Percentiles rank a stretch among this genome's conserved stretches.
These are phyloP conservation scores for Candida michaelii DNA, from an alignment of 805 yeast species.

Conservation along the genomic window DNA sequence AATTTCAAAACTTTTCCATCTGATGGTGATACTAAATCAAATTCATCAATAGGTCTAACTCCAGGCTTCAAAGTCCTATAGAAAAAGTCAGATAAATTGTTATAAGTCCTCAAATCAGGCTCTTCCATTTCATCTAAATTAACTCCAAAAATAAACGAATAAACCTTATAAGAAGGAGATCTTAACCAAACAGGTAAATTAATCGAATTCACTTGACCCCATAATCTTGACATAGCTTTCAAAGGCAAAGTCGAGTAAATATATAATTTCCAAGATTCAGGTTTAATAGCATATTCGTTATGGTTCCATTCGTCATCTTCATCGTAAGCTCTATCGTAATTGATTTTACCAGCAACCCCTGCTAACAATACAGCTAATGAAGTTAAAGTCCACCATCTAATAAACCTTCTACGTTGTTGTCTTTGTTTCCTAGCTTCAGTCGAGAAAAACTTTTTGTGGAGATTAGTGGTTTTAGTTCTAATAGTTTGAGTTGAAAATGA, in stretches of 20 bases:
- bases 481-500: constrained; percentile 34
- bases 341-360: constrained; percentile 51
- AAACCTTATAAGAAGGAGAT: constrained; percentile 74
- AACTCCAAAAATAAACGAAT: constrained; percentile 80
- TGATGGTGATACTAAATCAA: constrained; percentile 81
- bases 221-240: constrained; percentile 84
- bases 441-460: constrained; percentile 42
- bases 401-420: constrained; percentile 40
- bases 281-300: constrained; percentile 48
- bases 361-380: constrained; percentile 53
- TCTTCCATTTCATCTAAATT: constrained; percentile 87
- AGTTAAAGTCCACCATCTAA: constrained; percentile 55
- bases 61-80: constrained; percentile 79
- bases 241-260: constrained; percentile 89
- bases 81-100: constrained; percentile 86
- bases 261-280: constrained; percentile 85
- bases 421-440: constrained; percentile 41
- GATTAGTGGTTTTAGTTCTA: constrained; percentile 33
- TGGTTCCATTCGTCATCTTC: constrained; percentile 25
- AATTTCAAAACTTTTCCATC: constrained; percentile 89
- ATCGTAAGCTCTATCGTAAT: constrained; percentile 32
- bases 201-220: constrained; percentile 90
- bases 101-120: constrained; percentile 70
- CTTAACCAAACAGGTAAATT: constrained; percentile 87
- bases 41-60: constrained; percentile 67